Base-by-base conservation (phyloP, 306 rosid genomes). In the Calophaca sinica region DNA sequence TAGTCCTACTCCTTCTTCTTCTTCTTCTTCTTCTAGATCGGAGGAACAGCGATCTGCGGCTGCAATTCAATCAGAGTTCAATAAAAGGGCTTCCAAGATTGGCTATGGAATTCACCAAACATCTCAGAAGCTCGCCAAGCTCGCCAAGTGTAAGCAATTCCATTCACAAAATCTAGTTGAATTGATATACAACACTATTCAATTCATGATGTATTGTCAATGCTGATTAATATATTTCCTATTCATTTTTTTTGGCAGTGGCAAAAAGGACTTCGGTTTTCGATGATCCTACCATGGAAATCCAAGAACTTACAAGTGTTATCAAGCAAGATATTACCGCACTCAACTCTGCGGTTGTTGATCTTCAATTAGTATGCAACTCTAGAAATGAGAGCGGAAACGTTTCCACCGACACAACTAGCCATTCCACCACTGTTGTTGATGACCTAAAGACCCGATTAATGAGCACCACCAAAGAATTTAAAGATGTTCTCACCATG, bases 401-500 rank as follows among this genome's bases (percentile, higher is more conserved):
- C 73, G 70, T 89, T 55, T 94, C 99, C 5, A 84, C 93, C 55
- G 99, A 90, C 74, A 92, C 97, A 0, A 87, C 92, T 50, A 92
- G 89, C 71, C 99, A 92, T 84, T 92, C 98, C 20, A 90, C 97
- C 32, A 90, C 94, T 9, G 98, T 96, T 66, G 98, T 96, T 0
- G 99, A 96, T 81, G 99, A 92, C 83, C 85, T 92, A 7, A 96
- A 92, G 86, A 96, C 93, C 13, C 88, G 96, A 29, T 78, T 96
- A 70, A 92, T 92, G 99, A 90, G 91, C 59, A 5, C 99, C 54
- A 96, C 99, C 29, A 96, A 92, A 80, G 99, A 90, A 70, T 96
- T 96, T 70, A 96, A 96, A 84, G 99, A 94, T 76, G 98, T 94
- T 54, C 98, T 94, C 58, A 94, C 98, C 77, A 87, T 94, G 93